phyloP scores from a whole-genome alignment of 371 early-diverging fungal species.

The Rhizopus arrhizus region DNA sequence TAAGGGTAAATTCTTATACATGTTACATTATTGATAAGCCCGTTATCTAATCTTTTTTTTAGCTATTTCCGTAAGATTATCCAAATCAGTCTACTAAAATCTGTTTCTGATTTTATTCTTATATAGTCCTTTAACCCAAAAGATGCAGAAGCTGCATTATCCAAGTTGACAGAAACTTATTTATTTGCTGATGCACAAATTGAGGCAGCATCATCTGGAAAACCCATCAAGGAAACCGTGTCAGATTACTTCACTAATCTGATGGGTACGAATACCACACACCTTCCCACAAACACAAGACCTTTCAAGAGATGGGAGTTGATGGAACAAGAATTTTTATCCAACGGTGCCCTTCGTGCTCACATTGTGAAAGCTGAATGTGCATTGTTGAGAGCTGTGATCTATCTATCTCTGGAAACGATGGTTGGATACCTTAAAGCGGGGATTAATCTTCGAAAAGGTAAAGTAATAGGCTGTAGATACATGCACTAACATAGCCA shows the following conservation, averaged over 20 bases:
- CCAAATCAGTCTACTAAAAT: neutral
- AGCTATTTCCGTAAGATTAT: constrained; percentile 31
- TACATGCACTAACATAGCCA: neutral
- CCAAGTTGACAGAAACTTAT: constrained; percentile 49
- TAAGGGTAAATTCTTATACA: constrained; percentile 34
- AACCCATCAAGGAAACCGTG: constrained; percentile 44
- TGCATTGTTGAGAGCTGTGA: constrained; percentile 56
- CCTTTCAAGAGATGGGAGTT: constrained; percentile 26
- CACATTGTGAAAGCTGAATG: constrained; percentile 64
- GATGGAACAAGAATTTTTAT: constrained; percentile 34
- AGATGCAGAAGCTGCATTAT: constrained; percentile 52
- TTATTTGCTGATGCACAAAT: constrained; percentile 56
- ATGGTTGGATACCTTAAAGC: constrained; percentile 65
- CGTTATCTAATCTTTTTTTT: constrained; percentile 6
- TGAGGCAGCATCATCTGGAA: constrained; percentile 50
- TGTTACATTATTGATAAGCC: neutral
- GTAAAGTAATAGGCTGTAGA: constrained; percentile 10
- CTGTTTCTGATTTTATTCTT: neutral
- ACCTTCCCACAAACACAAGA: constrained; percentile 37
- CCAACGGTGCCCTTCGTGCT: constrained; percentile 62
- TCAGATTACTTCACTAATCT: constrained; percentile 45
- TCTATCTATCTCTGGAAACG: constrained; percentile 60
- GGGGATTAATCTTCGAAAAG: constrained; percentile 50
- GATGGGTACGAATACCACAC: constrained; percentile 39
- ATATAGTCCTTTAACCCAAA: constrained; percentile 53